Evolutionary conservation across 2,329 filamentous ascomycete genomes (phyloP), one percentile per base, ranked within the genome.

Genomic region (Hypoxylon sp.): DNA sequence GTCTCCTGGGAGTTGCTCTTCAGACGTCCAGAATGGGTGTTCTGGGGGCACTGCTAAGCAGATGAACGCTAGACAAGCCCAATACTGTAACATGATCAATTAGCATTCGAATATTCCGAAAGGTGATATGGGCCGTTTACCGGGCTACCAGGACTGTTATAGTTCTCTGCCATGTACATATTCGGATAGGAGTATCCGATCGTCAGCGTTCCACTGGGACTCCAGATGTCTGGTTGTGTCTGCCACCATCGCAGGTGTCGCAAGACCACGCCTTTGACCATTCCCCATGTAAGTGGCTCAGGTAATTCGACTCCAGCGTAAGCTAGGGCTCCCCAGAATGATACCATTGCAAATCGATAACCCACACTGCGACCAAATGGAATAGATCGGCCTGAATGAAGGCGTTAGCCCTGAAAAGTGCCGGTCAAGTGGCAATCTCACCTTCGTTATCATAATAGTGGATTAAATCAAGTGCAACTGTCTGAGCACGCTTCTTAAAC

Each of bases 341-440:
- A 91, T n/a, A 91, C 90, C 89, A 94, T 94, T 53, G 91, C 92
- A 78, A 94, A 94, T n/a, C 92, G 88, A 78, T 95, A 95, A 5
- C 91, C 92, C 54, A 94, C 86, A 57, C 90, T 93, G 52, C 92
- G 87, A 3, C 92, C 92, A 72, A 94, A 95, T 0, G 92, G 92
- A 56, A 94, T 92, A 1, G 91, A 86, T 24, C 91, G 85, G 4
- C 90, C 77, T 83, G 77, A 52, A 44, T 19, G 26, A 31, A 54
- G n/a, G 11, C 2, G 56, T 71, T 53, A 64, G 35, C 10, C 17
- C 8, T 24, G 37, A 13, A 48, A n/a, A 13, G 33, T 5, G 14
- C 54, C 48, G 3, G 8, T 14, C 5, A 14, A n/a, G 14, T 11
- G 13, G 9, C 35, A 24, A 22, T 13, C 48, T 50, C 53, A 69